These are phyloP conservation scores for Lyophyllum decastes DNA, from an alignment of 768 basidiomycete genomes.

Conservation along the genomic window DNA sequence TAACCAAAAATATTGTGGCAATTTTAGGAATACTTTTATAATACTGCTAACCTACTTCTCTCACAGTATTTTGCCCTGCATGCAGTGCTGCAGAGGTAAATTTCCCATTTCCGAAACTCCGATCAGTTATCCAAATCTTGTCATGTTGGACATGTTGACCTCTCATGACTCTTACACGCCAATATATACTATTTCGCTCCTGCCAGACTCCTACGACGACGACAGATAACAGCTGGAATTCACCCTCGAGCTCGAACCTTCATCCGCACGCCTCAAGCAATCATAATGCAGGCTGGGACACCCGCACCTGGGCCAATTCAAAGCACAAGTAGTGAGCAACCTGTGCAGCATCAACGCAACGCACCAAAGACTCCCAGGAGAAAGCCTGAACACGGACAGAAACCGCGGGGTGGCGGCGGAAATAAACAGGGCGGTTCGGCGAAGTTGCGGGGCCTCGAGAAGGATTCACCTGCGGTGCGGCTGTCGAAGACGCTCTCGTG, in stretches of 20 bases:
- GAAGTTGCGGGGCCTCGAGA: constrained; percentile 60
- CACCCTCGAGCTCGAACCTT: not conserved
- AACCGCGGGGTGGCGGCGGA: constrained; percentile 1
- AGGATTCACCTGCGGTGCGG: constrained; percentile 67
- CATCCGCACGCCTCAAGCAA: not conserved
- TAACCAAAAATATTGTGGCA: no score
- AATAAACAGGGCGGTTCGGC: constrained; percentile 10
- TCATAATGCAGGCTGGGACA: not conserved
- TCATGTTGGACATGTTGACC: not conserved
- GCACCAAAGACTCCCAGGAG: constrained; percentile 5
- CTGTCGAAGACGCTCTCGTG: constrained; percentile 88
- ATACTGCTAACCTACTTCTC: no score
- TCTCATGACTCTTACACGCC: not conserved
- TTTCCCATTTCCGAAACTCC: no score
- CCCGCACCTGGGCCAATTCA: not conserved
- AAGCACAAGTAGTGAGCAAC: not conserved
- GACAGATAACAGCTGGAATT: not conserved
- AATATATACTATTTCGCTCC: not conserved
- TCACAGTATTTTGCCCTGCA: no score
- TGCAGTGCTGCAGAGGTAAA: no score
- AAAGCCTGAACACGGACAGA: constrained; percentile 9
- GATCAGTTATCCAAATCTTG: no score
- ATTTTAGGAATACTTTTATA: no score
- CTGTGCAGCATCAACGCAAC: not conserved
- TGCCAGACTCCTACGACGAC: not conserved